Percentiles rank a stretch among this genome's conserved stretches.
phyloP scores from a whole-genome alignment of 306 rosid species.

The Oxytropis ochrocephala region DNA sequence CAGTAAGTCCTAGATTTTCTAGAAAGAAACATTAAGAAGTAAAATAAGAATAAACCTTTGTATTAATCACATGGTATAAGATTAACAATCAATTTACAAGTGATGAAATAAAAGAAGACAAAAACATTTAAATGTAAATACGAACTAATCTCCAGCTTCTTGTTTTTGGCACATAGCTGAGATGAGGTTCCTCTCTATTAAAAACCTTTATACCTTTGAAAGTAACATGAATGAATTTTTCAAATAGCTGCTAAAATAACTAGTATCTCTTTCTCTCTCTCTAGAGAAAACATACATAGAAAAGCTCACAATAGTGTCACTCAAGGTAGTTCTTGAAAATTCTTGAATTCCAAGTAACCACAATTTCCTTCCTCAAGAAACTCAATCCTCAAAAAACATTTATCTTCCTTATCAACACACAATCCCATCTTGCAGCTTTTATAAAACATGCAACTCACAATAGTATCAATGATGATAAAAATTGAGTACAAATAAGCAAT shows the following conservation, averaged over 20 bases:
- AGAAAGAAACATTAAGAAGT: neutral
- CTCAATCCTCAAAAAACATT: constrained; percentile 18
- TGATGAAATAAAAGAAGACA: constrained; percentile 8
- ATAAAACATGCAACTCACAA: constrained; percentile 61
- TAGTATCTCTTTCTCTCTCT: constrained; percentile 1
- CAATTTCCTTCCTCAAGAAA: constrained; percentile 23
- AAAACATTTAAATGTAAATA: neutral
- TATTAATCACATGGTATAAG: constrained; percentile 23
- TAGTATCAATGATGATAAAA: constrained; percentile 55
- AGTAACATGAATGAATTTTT: constrained; percentile 22
- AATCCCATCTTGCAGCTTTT: constrained; percentile 42
- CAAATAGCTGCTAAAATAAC: neutral
- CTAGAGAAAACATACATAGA: neutral
- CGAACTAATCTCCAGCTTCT: constrained; percentile 21
- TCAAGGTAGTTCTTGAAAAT: constrained; percentile 37
- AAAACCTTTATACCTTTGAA: neutral
- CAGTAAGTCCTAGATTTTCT: neutral
- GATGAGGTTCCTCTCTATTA: constrained; percentile 1
- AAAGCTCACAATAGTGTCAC: neutral
- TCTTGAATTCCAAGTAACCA: constrained; percentile 25
- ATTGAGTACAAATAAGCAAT: constrained; percentile 72
- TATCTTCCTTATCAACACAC: constrained; percentile 22
- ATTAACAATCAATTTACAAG: constrained; percentile 22
- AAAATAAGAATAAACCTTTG: neutral
- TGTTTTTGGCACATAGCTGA: constrained; percentile 19